Conservation (phyloP, 345 rosid species). For the Gossypium bickii region DNA sequence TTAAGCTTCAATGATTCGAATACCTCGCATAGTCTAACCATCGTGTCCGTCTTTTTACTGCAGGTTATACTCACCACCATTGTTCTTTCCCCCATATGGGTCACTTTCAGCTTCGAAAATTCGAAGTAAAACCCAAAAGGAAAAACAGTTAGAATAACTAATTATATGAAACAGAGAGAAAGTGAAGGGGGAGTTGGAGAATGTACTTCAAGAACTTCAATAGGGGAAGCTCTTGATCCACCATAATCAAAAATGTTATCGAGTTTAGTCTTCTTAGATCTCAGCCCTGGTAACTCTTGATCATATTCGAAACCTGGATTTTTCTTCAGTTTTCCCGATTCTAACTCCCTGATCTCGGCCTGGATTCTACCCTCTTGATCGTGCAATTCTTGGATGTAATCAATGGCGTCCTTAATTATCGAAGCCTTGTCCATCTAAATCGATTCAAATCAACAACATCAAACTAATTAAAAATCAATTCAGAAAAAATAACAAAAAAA, state of each 20-base stretch:
- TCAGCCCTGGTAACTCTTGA: slow-evolving; percentile 53
- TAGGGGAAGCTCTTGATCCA: slow-evolving; percentile 38
- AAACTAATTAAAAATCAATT: background rate
- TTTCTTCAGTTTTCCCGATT: slow-evolving; percentile 42
- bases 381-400: slow-evolving; percentile 78
- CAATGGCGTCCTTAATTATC: slow-evolving; percentile 91
- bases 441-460: background rate
- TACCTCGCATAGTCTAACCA: slow-evolving; percentile 79
- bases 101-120: slow-evolving; percentile 55
- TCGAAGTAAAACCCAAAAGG: background rate
- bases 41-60: slow-evolving; percentile 70
- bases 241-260: slow-evolving; percentile 39
- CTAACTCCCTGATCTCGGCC: slow-evolving; percentile 71
- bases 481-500: too few relatives aligned
- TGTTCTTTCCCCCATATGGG: slow-evolving; percentile 65
- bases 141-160: background rate
- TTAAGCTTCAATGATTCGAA: slow-evolving; percentile 79
- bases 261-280: slow-evolving; percentile 66
- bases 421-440: slow-evolving; percentile 98
- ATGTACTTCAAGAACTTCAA: slow-evolving; percentile 53
- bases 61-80: slow-evolving; percentile 79
- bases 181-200: background rate
- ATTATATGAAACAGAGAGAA: background rate
- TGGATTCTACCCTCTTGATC: slow-evolving; percentile 67
- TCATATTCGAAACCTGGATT: slow-evolving; percentile 43